Percentiles rank a stretch among this genome's conserved stretches.
phyloP scores from a whole-genome alignment of 139 green algal genomes.

The Bryopsis sp. region DNA sequence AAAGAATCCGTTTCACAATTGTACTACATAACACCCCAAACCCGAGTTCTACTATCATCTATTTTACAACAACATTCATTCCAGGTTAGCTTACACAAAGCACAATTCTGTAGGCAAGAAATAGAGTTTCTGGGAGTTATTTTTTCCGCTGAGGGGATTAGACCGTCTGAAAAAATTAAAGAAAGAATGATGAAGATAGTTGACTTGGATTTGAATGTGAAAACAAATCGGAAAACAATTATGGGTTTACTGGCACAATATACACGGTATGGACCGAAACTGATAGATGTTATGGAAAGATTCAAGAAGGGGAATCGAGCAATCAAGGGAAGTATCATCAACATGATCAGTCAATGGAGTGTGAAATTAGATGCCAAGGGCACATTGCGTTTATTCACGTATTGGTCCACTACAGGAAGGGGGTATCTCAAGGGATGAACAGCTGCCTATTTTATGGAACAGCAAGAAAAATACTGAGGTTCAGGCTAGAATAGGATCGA shows the following conservation, averaged over 20 bases:
- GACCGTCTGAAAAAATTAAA: background rate
- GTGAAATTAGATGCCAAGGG: slow-evolving; percentile 5
- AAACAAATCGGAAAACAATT: background rate
- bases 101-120: background rate
- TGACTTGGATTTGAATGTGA: background rate
- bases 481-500: background rate
- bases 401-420: background rate
- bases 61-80: background rate
- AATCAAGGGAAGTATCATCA: background rate
- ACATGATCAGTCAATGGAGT: background rate
- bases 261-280: background rate
- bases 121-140: background rate
- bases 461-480: background rate
- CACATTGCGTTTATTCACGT: background rate
- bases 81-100: background rate
- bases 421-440: background rate
- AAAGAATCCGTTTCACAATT: no score
- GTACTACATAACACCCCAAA: no score
- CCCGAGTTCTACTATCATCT: no score
- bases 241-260: background rate
- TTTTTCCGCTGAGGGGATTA: background rate
- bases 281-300: background rate
- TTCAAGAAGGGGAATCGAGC: background rate
- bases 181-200: background rate
- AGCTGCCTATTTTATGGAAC: background rate